Conservation (phyloP, 768 basidiomycete species). For the Boletus rex-veris region DNA sequence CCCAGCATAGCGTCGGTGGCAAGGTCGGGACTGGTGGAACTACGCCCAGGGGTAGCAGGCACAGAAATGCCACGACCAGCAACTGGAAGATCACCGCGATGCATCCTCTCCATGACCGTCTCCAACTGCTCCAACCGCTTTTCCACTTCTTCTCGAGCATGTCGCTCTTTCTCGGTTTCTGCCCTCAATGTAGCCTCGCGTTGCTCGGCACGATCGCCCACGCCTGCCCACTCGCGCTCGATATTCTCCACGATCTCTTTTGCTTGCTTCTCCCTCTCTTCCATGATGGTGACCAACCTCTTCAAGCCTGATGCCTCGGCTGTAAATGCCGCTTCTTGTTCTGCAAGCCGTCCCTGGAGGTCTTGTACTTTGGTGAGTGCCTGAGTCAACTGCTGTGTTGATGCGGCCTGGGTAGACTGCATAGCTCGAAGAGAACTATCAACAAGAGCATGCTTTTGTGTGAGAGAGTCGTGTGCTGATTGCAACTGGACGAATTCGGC, state of each 20-base stretch:
- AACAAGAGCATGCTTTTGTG: conserved; percentile 61
- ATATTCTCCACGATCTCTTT: conserved; percentile 79
- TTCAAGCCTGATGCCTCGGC: conserved; percentile 71
- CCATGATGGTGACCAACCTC: conserved; percentile 78
- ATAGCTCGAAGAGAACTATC: conserved; percentile 70
- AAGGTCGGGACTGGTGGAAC: conserved; percentile 38
- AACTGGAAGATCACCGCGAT: conserved; percentile 65
- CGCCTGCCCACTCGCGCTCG: conserved; percentile 76
- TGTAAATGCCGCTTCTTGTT: conserved; percentile 80
- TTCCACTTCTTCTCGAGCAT: conserved; percentile 67
- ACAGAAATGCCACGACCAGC: conserved; percentile 42
- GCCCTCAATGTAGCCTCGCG: conserved; percentile 65
- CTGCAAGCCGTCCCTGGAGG: conserved; percentile 73
- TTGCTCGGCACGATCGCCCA: conserved; percentile 65
- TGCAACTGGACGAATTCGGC: conserved; percentile 75
- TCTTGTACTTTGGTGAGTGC: conserved; percentile 72
- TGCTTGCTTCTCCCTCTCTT: conserved; percentile 82
- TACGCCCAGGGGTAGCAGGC: conserved; percentile 42
- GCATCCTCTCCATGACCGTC: conserved; percentile 66
- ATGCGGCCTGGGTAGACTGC: conserved; percentile 66
- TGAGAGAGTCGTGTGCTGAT: conserved; percentile 67
- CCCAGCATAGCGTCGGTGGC: conserved; percentile 57
- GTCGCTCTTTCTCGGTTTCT: conserved; percentile 69
- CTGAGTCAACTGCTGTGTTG: conserved; percentile 73
- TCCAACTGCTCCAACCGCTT: conserved; percentile 69